Conservation (phyloP, 202 grass and related monocot species). For the Carex arenaria region DNA sequence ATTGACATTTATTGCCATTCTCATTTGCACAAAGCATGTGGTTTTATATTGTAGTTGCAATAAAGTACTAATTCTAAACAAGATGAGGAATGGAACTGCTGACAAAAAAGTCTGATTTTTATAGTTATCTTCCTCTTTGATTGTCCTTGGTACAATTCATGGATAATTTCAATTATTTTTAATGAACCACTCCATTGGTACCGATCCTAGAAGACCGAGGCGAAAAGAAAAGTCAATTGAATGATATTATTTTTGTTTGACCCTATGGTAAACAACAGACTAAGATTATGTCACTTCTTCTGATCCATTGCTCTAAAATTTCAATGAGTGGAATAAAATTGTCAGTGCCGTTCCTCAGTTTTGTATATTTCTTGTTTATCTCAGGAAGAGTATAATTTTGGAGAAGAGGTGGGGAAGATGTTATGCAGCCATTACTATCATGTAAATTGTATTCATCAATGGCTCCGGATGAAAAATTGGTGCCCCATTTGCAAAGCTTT, state of each 20-base stretch:
- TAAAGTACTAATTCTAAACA: not conserved
- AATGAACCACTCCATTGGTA: not conserved
- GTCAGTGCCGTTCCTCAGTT: not conserved
- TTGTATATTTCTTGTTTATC: conserved; percentile 1
- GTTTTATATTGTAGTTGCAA: not conserved
- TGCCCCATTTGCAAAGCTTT: conserved; percentile 79
- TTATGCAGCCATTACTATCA: conserved; percentile 67
- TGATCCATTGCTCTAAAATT: not conserved
- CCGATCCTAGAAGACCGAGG: not conserved
- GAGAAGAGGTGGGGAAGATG: conserved; percentile 61
- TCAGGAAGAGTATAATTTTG: conserved; percentile 75
- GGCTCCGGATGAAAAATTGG: conserved; percentile 90
- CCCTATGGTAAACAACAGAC: not conserved
- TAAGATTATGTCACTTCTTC: not conserved
- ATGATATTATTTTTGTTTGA: not conserved
- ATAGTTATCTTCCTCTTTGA: not conserved
- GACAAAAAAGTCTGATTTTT: not conserved
- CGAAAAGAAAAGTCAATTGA: not conserved
- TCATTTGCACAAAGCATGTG: not conserved
- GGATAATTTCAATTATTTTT: not conserved
- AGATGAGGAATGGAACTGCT: not conserved
- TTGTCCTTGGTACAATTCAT: not conserved
- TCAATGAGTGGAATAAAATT: not conserved
- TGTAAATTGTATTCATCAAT: conserved; percentile 66
- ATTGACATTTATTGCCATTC: conserved; percentile 1